Base-by-base conservation (phyloP, 257 asterid genomes). In the Cruciata laevipes region DNA sequence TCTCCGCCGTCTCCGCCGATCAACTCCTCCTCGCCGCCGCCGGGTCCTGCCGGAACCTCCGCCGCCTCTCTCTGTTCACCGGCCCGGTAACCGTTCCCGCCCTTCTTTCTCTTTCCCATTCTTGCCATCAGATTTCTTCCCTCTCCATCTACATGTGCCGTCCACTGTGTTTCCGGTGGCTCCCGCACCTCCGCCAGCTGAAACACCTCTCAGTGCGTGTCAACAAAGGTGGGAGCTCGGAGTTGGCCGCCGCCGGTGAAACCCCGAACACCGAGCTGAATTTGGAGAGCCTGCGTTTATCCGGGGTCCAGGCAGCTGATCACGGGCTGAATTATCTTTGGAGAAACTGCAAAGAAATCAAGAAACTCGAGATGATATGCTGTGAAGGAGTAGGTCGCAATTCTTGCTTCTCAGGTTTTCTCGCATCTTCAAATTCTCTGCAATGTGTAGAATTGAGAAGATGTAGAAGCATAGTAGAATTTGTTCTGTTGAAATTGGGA, bases 331-430 rank as follows among this genome's bases (percentile, higher is more conserved):
- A 76, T 37, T 84, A 62, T 72, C 56, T 91, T 0, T 91, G 98
- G 96, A 82, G 74, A 21, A 91, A 78, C 42, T 83, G 89, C 66
- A 86, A 66, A 71, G 82, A 81, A 32, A 23, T 87, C 11, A 85
- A 67, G 79, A 87, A 73, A 69, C 67, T 91, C 67, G 79, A 77
- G 83, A 76, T 91, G 33, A 72, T 73, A 33, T 71, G 84, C 81
- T 91, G 96, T 53, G 90, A 82, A 67, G 80, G 95, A 4, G 72
- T 91, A 7, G 98, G 96, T 1, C 95, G 87, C 73, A 60, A 73
- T 73, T 51, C 77, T 3, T 80, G 84, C 1, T 83, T 85, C 80
- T 81, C 83, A 7, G 69, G 53, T 13, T 91, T 85, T 66, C 7
- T 85, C 10, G 66, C 51, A 20, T 67, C 56, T 32, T 68, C 24